Base-by-base conservation (phyloP, 2,329 filamentous ascomycete genomes). In the Aspergillus pseudoterreus region DNA sequence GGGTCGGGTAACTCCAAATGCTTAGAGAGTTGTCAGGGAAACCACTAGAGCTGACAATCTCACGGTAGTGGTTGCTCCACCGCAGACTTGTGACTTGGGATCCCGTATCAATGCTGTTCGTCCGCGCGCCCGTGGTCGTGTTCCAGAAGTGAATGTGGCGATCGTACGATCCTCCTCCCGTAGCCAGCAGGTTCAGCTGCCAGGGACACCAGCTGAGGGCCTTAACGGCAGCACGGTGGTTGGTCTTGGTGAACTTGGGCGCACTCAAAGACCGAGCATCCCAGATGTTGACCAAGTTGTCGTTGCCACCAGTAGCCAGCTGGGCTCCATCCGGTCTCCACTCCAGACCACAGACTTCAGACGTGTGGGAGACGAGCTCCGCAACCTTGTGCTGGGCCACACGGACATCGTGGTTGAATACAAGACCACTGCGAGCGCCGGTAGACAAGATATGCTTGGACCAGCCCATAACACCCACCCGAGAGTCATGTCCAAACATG, bases 61-160 rank as follows among this genome's bases (percentile, higher is more conserved):
- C 94, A 62, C 94, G 92, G 82, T 97, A 95, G 74, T 90, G 87
- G 56, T 91, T 90, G 81, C 90, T 95, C 94, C 94, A 99, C 65
- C 91, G 87, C 51, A 99, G 83, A 63, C 88, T 94, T 61, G 94
- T 99, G 52, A 99, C 95, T 74, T 99, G 94, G 43, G 91, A 96
- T 55, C 94, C 94, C 38, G 94, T 97, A 72, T 97, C 92, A 73
- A 99, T 97, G 82, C 90, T 95, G 85, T 99, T 99, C 77, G 95
- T 92, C 63, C 94, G 89, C 48, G 94, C 92, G 55, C 94, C 94
- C 4, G 92, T 96, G 19, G 94, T 97, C 43, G 92, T 95, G 82
- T 99, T 99, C 94, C 94, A 99, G 83, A 99, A 99, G 80, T 99
- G 94, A 73, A 99, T 99, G 76, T 96, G 89, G 63, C 91, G 88